These are phyloP conservation scores for Scheffersomyces quercinus DNA, from an alignment of 1,139 yeast species.

Conservation along the genomic window DNA sequence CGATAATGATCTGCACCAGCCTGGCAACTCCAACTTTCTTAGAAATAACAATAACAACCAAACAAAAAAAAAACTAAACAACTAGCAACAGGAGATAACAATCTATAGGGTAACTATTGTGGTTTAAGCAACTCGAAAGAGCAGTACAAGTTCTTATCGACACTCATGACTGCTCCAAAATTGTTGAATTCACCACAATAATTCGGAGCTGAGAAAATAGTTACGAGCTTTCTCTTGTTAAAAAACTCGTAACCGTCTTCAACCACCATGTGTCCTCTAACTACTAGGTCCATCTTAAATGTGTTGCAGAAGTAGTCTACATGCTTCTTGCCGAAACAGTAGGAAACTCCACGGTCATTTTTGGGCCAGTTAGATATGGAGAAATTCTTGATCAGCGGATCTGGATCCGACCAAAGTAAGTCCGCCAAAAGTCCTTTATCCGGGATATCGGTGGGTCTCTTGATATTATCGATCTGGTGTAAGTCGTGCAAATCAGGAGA, in stretches of 20 bases:
- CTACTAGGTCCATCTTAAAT: constrained; percentile 77
- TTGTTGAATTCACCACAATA: constrained; percentile 90
- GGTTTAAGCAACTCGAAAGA: constrained; percentile 85
- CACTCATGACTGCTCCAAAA: constrained; percentile 91
- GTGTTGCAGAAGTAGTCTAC: constrained; percentile 69
- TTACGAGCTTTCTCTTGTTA: constrained; percentile 72
- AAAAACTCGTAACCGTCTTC: constrained; percentile 92
- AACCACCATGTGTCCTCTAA: constrained; percentile 91
- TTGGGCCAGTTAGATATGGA: constrained; percentile 65
- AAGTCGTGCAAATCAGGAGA: constrained; percentile 72
- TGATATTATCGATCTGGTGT: constrained; percentile 67
- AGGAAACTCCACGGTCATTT: constrained; percentile 86
- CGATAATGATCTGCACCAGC: no score
- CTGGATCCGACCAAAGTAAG: constrained; percentile 88
- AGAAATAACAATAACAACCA: neutral
- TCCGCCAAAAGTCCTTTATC: constrained; percentile 81
- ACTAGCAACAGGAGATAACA: neutral
- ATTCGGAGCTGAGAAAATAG: constrained; percentile 86
- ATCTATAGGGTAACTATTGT: constrained; percentile 15
- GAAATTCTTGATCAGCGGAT: constrained; percentile 49
- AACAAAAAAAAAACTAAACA: neutral
- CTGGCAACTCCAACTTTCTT: no score
- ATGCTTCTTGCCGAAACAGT: constrained; percentile 72
- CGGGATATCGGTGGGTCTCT: constrained; percentile 86
- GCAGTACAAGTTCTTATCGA: constrained; percentile 72